phyloP scores from a whole-genome alignment of 1,284 basidiomycete genomes.

The Ustilago nuda region DNA sequence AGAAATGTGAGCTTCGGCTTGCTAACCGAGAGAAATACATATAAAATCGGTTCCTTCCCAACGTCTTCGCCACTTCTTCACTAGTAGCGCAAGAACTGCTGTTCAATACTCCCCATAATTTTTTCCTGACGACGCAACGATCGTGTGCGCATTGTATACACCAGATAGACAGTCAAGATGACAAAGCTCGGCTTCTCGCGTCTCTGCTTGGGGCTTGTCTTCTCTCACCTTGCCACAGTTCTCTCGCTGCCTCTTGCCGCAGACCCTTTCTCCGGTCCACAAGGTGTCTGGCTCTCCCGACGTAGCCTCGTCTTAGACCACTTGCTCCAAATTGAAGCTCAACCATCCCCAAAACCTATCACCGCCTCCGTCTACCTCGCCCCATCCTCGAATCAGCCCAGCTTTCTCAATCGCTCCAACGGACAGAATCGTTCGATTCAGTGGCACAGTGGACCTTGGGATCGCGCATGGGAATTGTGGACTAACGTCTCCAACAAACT shows the following conservation, averaged over 20 bases:
- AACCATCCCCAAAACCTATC: not conserved
- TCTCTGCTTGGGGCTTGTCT: not conserved
- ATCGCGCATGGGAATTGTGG: conserved; percentile 8
- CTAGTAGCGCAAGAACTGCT: not conserved
- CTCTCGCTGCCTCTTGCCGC: not conserved
- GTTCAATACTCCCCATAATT: not conserved
- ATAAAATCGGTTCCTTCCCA: not conserved
- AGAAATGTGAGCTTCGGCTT: not conserved
- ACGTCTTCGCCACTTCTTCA: not conserved
- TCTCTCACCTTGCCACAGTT: not conserved
- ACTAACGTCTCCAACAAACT: not conserved
- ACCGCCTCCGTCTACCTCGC: not conserved
- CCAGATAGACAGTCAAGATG: not conserved
- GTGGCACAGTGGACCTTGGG: conserved; percentile 26
- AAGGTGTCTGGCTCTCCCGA: not conserved
- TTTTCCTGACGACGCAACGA: not conserved
- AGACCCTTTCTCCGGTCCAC: not conserved
- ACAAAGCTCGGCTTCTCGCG: not conserved
- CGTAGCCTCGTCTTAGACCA: not conserved
- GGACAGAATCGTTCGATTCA: not conserved
- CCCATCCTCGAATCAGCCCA: not conserved
- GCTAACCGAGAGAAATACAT: not conserved
- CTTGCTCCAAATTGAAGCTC: not conserved
- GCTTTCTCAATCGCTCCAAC: not conserved
- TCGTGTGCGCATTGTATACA: not conserved